Evolutionary conservation across 2,329 filamentous ascomycete species (phyloP), one percentile per base, ranked within the genome.

Genomic region (Xylariales sp.): DNA sequence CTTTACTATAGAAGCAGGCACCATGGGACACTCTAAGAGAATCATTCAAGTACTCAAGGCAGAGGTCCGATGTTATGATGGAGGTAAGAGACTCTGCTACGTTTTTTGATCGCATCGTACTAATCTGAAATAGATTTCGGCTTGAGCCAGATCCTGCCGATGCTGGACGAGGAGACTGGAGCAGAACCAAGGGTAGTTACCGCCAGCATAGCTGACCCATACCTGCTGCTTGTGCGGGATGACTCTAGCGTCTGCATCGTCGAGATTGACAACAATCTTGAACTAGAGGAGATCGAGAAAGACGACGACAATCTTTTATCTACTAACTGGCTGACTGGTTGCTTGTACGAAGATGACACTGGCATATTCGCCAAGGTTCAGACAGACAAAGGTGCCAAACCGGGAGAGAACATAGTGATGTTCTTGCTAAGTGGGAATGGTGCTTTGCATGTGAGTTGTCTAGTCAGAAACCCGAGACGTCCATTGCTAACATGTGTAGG

Each of bases 41-140:
- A 82, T 97, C 24, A 83, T 97, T 12, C 93, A 97, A 57, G 84
- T 95, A 2, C 72, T 95, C 40, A 86, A 84, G 49, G 88, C 82
- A 2, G 91, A 97, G 56, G 80, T 97, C 18, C 78, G 91, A 45
- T 91, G 85, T 46, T 98, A 96, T 54, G 90, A 97, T 60, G 84
- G 84, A 63, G 84, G 88, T 91, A 63, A 74, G 82, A 72, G 32
- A 34, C 41, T 25, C 25, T 16, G 14, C 38, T 42, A 34, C 43
- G 22, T 40, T 43, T 31, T 19, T 31, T 10, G 24, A 41, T 43
- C 40, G 44, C 35, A 27, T 11, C 19, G 18, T 31, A 8, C 25
- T 39, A 31, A 40, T 15, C n/a, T 21, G 44, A 50, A 44, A 44
- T 55, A 88, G 88, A 95, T 61, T 77, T 98, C 45, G 87, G 85